Evolutionary conservation across 768 basidiomycete genomes (phyloP).

Genomic region (Arthromyces matolae): DNA sequence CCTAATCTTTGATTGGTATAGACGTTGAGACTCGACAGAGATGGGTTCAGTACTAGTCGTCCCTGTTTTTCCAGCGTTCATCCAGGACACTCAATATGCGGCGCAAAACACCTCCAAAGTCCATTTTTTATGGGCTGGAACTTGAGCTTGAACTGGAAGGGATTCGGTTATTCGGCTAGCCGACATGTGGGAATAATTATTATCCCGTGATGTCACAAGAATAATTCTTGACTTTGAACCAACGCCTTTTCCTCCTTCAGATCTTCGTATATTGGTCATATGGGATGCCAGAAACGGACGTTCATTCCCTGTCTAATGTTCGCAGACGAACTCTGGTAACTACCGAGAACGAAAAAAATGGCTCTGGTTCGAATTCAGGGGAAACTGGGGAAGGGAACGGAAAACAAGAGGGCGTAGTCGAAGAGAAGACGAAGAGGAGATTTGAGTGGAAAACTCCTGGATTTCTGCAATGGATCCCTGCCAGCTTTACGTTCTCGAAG

Average conservation of each 20-base stretch:
- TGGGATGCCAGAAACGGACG: neutral
- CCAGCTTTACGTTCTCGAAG: conserved; percentile 54
- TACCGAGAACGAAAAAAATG: neutral
- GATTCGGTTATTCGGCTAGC: no score
- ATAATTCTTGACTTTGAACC: neutral
- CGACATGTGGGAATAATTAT: neutral
- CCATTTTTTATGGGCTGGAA: no score
- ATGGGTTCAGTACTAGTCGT: no score
- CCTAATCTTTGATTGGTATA: no score
- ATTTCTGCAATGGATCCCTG: conserved; percentile 50
- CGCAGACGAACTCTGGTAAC: neutral
- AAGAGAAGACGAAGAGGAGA: neutral
- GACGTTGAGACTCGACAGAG: no score
- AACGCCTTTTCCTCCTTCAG: neutral
- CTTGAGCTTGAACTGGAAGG: no score
- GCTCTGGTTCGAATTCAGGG: neutral
- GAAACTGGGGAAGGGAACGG: conserved; percentile 3
- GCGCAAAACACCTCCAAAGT: neutral
- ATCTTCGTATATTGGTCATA: neutral
- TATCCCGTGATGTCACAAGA: neutral
- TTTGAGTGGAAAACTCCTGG: conserved; percentile 23
- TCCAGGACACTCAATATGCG: neutral
- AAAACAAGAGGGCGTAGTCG: neutral
- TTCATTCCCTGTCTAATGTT: neutral
- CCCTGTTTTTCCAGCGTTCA: no score